These are phyloP conservation scores for Lanzia echinophila DNA, from an alignment of 2,329 filamentous ascomycete species.

Conservation along the genomic window DNA sequence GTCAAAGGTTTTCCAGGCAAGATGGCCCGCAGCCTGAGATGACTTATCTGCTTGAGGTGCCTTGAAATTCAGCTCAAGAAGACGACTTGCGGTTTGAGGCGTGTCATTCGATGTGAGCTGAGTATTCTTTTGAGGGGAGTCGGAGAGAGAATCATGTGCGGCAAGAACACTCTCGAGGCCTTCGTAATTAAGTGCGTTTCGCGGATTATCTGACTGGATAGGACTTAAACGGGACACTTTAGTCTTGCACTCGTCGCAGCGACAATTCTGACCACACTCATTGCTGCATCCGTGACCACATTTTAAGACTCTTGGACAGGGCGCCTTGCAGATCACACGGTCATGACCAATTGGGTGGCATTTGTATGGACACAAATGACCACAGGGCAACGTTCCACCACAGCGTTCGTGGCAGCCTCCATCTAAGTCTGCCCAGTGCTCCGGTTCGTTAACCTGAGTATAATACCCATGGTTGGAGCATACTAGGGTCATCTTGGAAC, in stretches of 20 bases:
- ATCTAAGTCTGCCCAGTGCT: conserved; percentile 45
- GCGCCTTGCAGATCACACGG: conserved; percentile 18
- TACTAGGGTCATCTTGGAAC: conserved; percentile 47
- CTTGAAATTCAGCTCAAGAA: too few relatives aligned
- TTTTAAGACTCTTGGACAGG: conserved; percentile 17
- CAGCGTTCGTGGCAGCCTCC: conserved; percentile 49
- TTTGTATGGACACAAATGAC: conserved; percentile 23
- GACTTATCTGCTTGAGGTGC: not conserved
- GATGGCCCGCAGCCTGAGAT: not conserved
- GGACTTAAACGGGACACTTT: not conserved
- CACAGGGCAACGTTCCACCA: conserved; percentile 27
- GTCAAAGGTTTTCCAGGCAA: not conserved
- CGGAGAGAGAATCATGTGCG: not conserved
- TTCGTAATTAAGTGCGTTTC: not conserved
- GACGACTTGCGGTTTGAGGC: too few relatives aligned
- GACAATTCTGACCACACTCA: conserved; percentile 21
- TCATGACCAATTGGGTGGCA: conserved; percentile 29
- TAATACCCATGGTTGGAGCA: conserved; percentile 53
- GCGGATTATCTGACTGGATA: not conserved
- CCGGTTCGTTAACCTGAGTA: conserved; percentile 44
- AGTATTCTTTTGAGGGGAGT: not conserved
- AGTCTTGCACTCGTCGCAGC: conserved; percentile 18
- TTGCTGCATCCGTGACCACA: conserved; percentile 29
- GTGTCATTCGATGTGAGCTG: too few relatives aligned
- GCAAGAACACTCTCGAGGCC: not conserved